Evolutionary conservation across 2,329 filamentous ascomycete genomes (phyloP).

Genomic region (Anisogramma anomala): DNA sequence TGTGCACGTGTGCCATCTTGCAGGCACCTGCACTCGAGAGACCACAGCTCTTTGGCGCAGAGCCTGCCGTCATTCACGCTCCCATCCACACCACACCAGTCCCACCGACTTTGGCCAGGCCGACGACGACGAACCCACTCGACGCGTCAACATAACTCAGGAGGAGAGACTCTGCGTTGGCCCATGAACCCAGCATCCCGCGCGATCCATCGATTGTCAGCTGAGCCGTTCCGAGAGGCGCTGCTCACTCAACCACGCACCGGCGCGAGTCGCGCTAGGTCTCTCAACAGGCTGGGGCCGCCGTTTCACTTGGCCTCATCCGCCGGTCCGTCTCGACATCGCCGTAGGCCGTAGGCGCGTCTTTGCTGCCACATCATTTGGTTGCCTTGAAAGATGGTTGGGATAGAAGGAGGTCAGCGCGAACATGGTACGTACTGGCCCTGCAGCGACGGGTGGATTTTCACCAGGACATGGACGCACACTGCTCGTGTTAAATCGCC

Average conservation of each 20-base stretch:
- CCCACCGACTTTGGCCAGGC: not conserved
- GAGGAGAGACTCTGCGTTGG: not conserved
- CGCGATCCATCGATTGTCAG: not conserved
- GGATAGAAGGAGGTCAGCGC: constrained; percentile 30
- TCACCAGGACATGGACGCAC: not conserved
- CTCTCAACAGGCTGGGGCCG: not conserved
- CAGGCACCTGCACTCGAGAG: too few species aligned
- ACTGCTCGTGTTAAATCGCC: not conserved
- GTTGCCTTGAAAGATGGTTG: constrained; percentile 28
- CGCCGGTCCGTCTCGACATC: not conserved
- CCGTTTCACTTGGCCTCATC: not conserved
- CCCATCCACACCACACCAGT: too few species aligned
- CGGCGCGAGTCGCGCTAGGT: not conserved
- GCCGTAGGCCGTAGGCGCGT: not conserved
- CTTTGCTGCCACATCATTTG: not conserved
- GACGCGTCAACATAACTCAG: not conserved
- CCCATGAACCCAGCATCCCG: not conserved
- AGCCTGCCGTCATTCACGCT: not conserved
- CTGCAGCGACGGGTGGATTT: constrained; percentile 4
- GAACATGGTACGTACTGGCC: constrained; percentile 29
- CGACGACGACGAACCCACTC: not conserved
- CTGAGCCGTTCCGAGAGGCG: not conserved
- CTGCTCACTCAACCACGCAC: not conserved
- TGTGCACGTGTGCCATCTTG: too few species aligned
- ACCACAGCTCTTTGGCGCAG: too few species aligned